These are phyloP conservation scores for Arthroderma uncinatum DNA, from an alignment of 2,329 filamentous ascomycete genomes.

Conservation along the genomic window DNA sequence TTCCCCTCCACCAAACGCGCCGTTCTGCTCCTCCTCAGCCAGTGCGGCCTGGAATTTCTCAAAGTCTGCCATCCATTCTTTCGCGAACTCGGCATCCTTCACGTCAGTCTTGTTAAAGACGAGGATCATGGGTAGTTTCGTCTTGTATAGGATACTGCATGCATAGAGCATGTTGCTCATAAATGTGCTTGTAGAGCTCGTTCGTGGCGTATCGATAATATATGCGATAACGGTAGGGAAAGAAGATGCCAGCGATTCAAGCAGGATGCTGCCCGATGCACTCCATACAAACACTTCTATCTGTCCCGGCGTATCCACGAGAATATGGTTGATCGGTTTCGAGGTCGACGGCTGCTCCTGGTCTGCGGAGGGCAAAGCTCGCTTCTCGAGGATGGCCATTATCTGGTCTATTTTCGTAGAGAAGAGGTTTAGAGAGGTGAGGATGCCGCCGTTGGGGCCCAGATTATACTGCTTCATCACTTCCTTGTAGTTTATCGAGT, in stretches of 20 bases:
- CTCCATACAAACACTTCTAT: conserved; percentile 99
- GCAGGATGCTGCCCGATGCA: conserved; percentile 82
- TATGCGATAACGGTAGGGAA: conserved; percentile 97
- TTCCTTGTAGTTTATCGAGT: conserved; percentile 98
- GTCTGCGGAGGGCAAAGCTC: conserved; percentile 45
- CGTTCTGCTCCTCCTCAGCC: conserved; percentile 63
- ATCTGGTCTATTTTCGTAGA: conserved; percentile 98
- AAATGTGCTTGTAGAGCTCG: conserved; percentile 86
- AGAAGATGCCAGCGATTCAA: conserved; percentile 81
- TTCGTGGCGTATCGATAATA: conserved; percentile 91
- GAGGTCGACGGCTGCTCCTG: conserved; percentile 41
- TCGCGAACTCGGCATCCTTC: conserved; percentile 78
- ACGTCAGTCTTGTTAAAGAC: conserved; percentile 99
- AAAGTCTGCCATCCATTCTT: conserved; percentile 99
- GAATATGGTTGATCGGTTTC: conserved; percentile 64
- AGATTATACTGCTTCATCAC: conserved; percentile 99
- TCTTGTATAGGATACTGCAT: conserved; percentile 97
- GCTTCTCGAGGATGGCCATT: conserved; percentile 77
- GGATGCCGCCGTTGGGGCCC: conserved; percentile 89
- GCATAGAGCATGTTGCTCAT: conserved; percentile 99
- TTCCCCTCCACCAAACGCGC: conserved; percentile 62
- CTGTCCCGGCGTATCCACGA: conserved; percentile 92
- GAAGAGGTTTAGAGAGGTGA: conserved; percentile 92
- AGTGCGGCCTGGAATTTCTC: conserved; percentile 87
- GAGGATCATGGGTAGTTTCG: conserved; percentile 93